A percentile compares a stretch with the other conserved stretches of the same genome.
These are phyloP conservation scores for Geotrichum australiense DNA, from an alignment of 1,139 yeast species.

Conservation along the genomic window DNA sequence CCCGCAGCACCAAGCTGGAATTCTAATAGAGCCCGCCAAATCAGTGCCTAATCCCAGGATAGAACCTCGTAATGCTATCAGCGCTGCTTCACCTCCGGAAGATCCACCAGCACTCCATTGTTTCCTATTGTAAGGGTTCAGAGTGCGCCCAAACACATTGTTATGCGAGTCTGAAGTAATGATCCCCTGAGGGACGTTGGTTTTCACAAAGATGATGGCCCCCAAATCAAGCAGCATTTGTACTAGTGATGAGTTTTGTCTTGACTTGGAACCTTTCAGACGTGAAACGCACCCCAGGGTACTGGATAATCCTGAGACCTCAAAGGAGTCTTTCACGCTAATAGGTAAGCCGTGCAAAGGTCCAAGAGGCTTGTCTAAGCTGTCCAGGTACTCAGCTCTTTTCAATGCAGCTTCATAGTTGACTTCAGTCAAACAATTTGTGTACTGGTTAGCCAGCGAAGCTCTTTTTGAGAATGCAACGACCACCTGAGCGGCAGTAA, in stretches of 20 bases:
- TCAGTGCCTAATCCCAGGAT: constrained; percentile 55
- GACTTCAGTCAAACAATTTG: constrained; percentile 31
- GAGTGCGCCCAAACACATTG: constrained; percentile 44
- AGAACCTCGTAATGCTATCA: constrained; percentile 45
- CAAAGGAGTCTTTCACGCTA: constrained; percentile 45
- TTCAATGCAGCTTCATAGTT: constrained; percentile 30
- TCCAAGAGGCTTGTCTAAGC: constrained; percentile 38
- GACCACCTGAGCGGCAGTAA: constrained; percentile 41
- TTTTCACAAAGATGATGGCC: constrained; percentile 50
- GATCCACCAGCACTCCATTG: constrained; percentile 49
- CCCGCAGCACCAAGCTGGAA: constrained; percentile 51
- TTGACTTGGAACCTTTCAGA: constrained; percentile 26
- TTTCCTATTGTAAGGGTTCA: constrained; percentile 41
- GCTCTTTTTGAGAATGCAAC: constrained; percentile 53
- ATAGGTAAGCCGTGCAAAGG: constrained; percentile 49
- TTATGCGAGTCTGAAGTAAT: constrained; percentile 46
- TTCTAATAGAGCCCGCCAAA: constrained; percentile 57
- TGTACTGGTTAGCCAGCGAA: constrained; percentile 37
- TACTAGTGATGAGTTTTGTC: constrained; percentile 31
- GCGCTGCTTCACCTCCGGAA: constrained; percentile 57
- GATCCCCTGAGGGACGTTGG: constrained; percentile 54
- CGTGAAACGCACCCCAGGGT: constrained; percentile 37
- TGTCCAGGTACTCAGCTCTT: constrained; percentile 40
- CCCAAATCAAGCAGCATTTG: constrained; percentile 44
- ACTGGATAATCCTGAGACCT: constrained; percentile 39